phyloP scores from a whole-genome alignment of 257 asterid species.

The Asclepias syriaca region DNA sequence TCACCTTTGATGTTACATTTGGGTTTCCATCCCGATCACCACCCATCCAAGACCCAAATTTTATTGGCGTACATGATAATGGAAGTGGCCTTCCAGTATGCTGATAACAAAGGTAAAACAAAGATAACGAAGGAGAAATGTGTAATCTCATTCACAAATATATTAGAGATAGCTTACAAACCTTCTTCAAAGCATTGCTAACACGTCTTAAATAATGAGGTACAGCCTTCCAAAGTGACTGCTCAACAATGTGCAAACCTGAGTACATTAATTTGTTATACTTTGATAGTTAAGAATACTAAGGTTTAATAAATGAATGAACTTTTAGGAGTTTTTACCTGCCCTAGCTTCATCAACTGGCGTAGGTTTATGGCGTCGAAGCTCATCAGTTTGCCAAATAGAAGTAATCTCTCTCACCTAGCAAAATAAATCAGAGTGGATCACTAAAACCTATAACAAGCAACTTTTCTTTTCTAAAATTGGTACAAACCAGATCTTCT shows the following conservation, averaged over 20 bases:
- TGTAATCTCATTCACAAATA: conserved; percentile 12
- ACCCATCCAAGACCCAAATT: conserved; percentile 99
- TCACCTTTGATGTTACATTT: conserved; percentile 94
- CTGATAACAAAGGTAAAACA: conserved; percentile 39
- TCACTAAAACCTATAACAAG: conserved; percentile 4
- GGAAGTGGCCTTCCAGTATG: conserved; percentile 93
- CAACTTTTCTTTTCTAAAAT: neutral
- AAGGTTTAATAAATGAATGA: conserved; percentile 4
- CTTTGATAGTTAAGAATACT: conserved; percentile 7
- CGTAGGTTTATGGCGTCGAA: conserved; percentile 95
- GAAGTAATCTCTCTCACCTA: conserved; percentile 93
- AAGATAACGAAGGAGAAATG: conserved; percentile 14
- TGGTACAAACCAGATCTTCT: conserved; percentile 74
- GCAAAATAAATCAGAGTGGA: conserved; percentile 17
- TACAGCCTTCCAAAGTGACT: conserved; percentile 96
- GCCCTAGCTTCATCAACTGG: conserved; percentile 99
- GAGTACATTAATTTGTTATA: conserved; percentile 18
- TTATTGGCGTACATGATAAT: conserved; percentile 92
- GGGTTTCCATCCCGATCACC: conserved; percentile 99
- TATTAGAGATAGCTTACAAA: conserved; percentile 19
- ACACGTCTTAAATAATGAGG: conserved; percentile 95
- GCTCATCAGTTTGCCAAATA: conserved; percentile 98
- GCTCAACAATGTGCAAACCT: conserved; percentile 95
- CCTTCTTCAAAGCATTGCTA: conserved; percentile 94
- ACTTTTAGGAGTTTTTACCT: conserved; percentile 40